Evolutionary conservation across 441 rosid species (phyloP).

Genomic region (Dalechampia spathulata): DNA sequence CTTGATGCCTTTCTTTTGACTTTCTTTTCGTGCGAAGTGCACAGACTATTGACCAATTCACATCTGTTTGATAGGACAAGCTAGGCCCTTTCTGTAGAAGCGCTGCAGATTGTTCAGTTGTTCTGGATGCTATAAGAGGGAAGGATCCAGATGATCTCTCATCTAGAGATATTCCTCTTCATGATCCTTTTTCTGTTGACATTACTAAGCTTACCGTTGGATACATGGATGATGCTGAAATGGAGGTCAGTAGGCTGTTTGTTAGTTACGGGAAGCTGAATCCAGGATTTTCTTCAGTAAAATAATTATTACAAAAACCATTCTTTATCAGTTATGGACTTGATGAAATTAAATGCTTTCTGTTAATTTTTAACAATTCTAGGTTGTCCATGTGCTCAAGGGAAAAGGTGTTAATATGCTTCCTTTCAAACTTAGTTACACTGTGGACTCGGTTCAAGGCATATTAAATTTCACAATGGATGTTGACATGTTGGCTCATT

Average conservation of each 20-base stretch:
- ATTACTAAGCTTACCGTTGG: constrained; percentile 75
- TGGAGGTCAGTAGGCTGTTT: constrained; percentile 50
- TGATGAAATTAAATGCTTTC: not conserved
- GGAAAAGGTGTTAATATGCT: constrained; percentile 73
- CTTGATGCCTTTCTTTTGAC: not conserved
- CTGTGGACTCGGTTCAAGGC: constrained; percentile 78
- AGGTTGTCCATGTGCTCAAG: constrained; percentile 73
- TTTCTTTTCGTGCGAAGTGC: not conserved
- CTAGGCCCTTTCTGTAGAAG: constrained; percentile 88
- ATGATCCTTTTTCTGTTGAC: constrained; percentile 70
- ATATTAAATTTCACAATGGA: constrained; percentile 81
- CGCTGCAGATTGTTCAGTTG: constrained; percentile 58
- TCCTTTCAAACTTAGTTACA: constrained; percentile 68
- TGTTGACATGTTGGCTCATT: constrained; percentile 80
- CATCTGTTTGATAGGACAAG: constrained; percentile 54
- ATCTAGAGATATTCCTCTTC: constrained; percentile 57
- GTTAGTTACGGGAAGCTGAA: no score
- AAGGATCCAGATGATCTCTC: constrained; percentile 78
- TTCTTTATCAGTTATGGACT: not conserved
- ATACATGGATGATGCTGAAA: constrained; percentile 79
- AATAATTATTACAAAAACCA: not conserved
- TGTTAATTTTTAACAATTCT: constrained; percentile 5
- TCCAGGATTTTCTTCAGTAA: not conserved
- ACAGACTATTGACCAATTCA: not conserved
- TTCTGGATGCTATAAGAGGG: constrained; percentile 66